Evolutionary conservation across 495 filamentous ascomycete genomes (phyloP), one percentile per base, ranked within the genome.

Genomic region (Letharia lupina): DNA sequence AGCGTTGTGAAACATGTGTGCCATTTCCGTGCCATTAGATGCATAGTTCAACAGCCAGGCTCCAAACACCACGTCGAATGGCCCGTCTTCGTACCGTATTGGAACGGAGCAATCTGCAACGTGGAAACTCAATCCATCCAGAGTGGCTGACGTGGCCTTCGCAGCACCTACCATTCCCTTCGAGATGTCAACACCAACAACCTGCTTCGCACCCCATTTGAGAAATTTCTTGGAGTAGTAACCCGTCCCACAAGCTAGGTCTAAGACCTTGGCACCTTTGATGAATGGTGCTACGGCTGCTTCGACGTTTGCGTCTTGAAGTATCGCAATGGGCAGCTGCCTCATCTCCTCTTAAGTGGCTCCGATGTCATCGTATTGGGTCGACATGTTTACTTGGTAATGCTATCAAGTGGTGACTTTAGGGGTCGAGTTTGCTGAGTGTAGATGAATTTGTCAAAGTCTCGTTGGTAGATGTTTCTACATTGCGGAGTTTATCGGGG

Each of bases 31-130:
- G 10, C 62, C 42, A 67, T 57, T 68, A 40, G 67, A 52, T 13
- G 76, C 74, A 62, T 78, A 77, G 68, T 77, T 77, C 41, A 78
- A 71, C 16, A 78, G 63, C 76, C 76, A 78, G 23, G 70, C 71
- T 16, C 66, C 75, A 35, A 75, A 68, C 7, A 75, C 75, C 15
- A 77, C 18, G 66, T 78, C 75, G 63, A 76, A 77, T 7, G 65
- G 68, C 2, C 70, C 73, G 15, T 63, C 69, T n/a, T 67, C 66
- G 23, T 62, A 63, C 9, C 9, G 20, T 7, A 52, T 11, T 3
- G 66, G 66, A 35, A 64, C 63, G 20, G 40, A 63, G 66, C 70
- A 72, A 61, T 71, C 65, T 4, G 50, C 70, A n/a, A 68, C 61
- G 12, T 60, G n/a, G 60, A 67, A 71, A 18, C 63, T n/a, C 2